Evolutionary conservation across 345 rosid species (phyloP).

Genomic region (Eucalyptus cloeziana): DNA sequence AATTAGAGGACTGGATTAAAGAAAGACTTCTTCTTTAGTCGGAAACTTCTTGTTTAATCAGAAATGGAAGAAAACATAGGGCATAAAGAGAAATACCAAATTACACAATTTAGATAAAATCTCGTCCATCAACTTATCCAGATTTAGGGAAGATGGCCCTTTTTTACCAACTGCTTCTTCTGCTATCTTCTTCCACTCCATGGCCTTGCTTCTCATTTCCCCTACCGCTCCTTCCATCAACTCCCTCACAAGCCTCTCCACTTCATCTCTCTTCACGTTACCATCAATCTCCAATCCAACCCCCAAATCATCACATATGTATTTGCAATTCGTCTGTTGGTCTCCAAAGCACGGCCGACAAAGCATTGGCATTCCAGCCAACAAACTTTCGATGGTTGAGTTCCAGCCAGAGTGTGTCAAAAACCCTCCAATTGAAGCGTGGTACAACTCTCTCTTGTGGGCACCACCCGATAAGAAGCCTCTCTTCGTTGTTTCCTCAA

Average conservation of each 20-base stretch:
- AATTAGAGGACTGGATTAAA: background rate
- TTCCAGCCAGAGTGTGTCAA: conserved; percentile 10
- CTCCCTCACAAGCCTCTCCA: conserved; percentile 14
- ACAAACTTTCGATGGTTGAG: conserved; percentile 2
- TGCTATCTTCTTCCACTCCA: conserved; percentile 15
- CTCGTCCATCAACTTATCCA: background rate
- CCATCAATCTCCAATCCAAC: conserved; percentile 1
- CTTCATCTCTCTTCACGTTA: conserved; percentile 18
- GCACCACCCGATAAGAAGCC: conserved; percentile 1
- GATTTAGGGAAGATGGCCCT: background rate
- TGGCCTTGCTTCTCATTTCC: conserved; percentile 1
- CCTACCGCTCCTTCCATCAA: conserved; percentile 18
- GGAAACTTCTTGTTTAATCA: background rate
- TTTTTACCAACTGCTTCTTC: background rate
- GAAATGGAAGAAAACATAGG: background rate
- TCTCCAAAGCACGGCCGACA: conserved; percentile 12
- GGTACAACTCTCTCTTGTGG: background rate
- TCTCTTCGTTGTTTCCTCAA: background rate
- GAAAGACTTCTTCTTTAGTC: background rate
- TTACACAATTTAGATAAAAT: background rate
- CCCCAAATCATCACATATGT: conserved; percentile 14
- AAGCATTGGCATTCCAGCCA: background rate
- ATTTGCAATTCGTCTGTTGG: conserved; percentile 6
- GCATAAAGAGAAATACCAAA: background rate
- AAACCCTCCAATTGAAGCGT: background rate